Conservation (phyloP, 768 basidiomycete species). For the Lactifluus subvellereus region DNA sequence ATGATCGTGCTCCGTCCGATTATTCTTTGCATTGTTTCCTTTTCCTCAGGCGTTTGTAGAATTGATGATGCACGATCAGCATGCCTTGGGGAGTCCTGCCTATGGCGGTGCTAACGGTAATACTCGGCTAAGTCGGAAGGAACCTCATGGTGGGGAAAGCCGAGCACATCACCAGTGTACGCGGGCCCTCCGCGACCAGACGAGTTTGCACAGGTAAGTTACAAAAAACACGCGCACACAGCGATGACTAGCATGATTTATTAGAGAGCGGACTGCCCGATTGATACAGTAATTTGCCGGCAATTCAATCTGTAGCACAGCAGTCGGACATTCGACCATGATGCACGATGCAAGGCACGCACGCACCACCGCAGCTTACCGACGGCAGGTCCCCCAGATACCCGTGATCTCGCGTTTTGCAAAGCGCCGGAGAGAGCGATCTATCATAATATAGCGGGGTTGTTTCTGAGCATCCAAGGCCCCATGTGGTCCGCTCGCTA, state of each 20-base stretch:
- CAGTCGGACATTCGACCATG: not conserved
- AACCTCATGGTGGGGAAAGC: not conserved
- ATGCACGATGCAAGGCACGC: not conserved
- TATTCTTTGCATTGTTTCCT: too few relatives aligned
- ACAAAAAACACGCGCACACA: not conserved
- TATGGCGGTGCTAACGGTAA: not conserved
- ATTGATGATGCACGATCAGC: too few relatives aligned
- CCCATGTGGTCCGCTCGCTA: not conserved
- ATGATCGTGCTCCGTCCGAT: too few relatives aligned
- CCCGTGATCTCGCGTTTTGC: not conserved
- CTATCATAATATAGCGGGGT: not conserved
- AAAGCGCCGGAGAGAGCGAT: not conserved
- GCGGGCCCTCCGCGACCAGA: not conserved
- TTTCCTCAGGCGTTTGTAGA: too few relatives aligned
- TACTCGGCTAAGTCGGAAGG: not conserved
- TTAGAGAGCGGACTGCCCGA: not conserved
- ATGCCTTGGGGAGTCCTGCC: not conserved
- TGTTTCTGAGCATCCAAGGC: not conserved
- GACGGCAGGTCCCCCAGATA: not conserved
- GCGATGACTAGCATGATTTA: not conserved
- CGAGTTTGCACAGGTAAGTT: not conserved
- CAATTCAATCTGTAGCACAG: not conserved
- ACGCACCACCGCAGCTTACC: not conserved
- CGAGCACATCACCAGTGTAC: not conserved
- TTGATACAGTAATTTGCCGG: not conserved